phyloP scores from a whole-genome alignment of 257 asterid genomes.

The Nicotiana otophora region DNA sequence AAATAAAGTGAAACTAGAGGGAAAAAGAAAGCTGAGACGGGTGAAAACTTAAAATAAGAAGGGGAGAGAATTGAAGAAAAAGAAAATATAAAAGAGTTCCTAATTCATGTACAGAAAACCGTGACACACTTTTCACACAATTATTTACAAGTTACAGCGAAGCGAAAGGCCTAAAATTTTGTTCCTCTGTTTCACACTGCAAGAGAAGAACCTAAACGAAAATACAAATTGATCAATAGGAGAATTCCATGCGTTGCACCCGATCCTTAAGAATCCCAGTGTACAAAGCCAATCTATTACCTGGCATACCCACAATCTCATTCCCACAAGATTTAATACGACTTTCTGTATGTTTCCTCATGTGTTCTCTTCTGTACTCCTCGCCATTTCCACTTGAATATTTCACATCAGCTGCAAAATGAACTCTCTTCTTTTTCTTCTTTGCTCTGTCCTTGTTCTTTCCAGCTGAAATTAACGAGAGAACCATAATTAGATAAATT shows the following conservation, averaged over 20 bases:
- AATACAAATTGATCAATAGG: background rate
- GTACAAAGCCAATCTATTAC: slow-evolving; percentile 65
- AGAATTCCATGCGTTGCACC: slow-evolving; percentile 40
- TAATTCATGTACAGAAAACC: background rate
- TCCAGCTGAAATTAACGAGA: slow-evolving; percentile 14
- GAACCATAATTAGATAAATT: background rate
- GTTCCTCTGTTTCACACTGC: background rate
- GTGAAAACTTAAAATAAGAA: background rate
- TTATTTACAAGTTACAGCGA: background rate
- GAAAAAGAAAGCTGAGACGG: background rate
- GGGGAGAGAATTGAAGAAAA: background rate
- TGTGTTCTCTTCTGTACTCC: slow-evolving; percentile 37
- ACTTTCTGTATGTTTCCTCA: background rate
- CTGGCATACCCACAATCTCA: slow-evolving; percentile 40
- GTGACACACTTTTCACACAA: background rate
- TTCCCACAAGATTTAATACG: slow-evolving; percentile 28
- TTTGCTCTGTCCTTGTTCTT: slow-evolving; percentile 26
- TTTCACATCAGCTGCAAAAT: slow-evolving; percentile 70
- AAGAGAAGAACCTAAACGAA: background rate
- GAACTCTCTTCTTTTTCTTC: slow-evolving; percentile 48
- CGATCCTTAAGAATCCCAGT: slow-evolving; percentile 74
- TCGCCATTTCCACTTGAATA: slow-evolving; percentile 51
- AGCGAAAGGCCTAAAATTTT: background rate
- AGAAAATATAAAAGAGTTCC: background rate
- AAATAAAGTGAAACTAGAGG: no score